phyloP scores from a whole-genome alignment of 345 rosid species.

The Eucalyptus melliodora region DNA sequence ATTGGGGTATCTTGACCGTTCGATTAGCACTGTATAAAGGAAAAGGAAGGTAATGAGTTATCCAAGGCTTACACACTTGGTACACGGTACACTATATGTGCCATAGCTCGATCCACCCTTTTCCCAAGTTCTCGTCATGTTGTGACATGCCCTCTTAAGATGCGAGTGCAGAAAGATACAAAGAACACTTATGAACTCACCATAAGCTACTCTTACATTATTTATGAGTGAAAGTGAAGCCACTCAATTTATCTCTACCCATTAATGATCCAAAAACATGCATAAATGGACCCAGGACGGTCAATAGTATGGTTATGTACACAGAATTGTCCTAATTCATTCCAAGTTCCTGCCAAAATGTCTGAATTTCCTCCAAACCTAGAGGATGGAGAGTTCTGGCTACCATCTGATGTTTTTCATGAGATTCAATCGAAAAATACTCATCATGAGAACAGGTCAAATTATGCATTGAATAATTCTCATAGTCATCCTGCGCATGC shows the following conservation, averaged over 20 bases:
- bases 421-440: not conserved
- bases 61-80: not conserved
- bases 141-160: not conserved
- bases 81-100: not conserved
- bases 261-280: not conserved
- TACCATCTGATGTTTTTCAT: constrained; percentile 10
- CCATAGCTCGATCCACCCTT: not conserved
- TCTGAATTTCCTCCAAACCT: constrained; percentile 3
- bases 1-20: not conserved
- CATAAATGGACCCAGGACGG: not conserved
- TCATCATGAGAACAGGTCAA: not conserved
- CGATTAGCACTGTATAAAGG: not conserved
- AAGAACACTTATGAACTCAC: not conserved
- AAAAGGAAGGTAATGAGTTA: not conserved
- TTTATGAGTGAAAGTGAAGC: not conserved
- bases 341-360: not conserved
- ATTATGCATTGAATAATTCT: not conserved
- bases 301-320: not conserved
- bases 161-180: not conserved
- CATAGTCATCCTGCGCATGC: not conserved
- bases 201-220: not conserved
- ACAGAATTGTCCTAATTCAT: not conserved
- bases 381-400: constrained; percentile 22
- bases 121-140: not conserved
- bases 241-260: not conserved